Base-by-base conservation (phyloP, 139 green algal genomes). In the Edaphochlamys debaryana region DNA sequence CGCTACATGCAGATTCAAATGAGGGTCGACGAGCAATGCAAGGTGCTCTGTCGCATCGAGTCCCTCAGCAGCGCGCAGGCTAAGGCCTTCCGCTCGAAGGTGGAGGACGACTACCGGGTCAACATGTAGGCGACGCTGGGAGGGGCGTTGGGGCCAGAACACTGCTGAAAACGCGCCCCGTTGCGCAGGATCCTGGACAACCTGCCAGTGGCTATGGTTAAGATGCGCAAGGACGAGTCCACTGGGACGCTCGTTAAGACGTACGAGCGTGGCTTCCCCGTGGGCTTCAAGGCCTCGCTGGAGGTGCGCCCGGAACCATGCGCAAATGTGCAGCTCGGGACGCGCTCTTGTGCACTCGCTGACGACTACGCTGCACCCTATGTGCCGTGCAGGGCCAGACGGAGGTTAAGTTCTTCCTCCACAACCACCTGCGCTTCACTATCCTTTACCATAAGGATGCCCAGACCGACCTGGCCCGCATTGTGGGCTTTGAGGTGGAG, bases 401-500 rank as follows among this genome's bases (percentile, higher is more conserved):
- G 17, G 85, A 94, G 77, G 88, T 94, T 56, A 95, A 95, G 77
- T 89, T 92, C 60, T 98, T 94, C 89, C 67, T 99, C 40, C 87
- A 99, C 92, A 99, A 99, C 86, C 98, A 99, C 89, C 85, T 99
- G 73, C 89, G 93, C 38, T 99, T 99, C 94, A 98, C 92, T 36
- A 97, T 99, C 78, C 89, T 99, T 60, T 98, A 98, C 88, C 97
- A 99, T 90, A 92, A 94, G 72, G 96, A 99, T 73, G 42, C 56
- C 17, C 80, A 92, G 36, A 98, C 93, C 1, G 93, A 97, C 83
- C 86, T 96, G 13, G 89, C 92, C 0, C 87, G 97, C 40, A 97
- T 99, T 56, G 97, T 99, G 3, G 97, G 97, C 45, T 99, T 99
- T 82, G 97, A 99, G 89, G 97, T 98, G 54, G 93, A 98, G 86